phyloP scores from a whole-genome alignment of 805 yeast species.

The Pichia membranifaciens region DNA sequence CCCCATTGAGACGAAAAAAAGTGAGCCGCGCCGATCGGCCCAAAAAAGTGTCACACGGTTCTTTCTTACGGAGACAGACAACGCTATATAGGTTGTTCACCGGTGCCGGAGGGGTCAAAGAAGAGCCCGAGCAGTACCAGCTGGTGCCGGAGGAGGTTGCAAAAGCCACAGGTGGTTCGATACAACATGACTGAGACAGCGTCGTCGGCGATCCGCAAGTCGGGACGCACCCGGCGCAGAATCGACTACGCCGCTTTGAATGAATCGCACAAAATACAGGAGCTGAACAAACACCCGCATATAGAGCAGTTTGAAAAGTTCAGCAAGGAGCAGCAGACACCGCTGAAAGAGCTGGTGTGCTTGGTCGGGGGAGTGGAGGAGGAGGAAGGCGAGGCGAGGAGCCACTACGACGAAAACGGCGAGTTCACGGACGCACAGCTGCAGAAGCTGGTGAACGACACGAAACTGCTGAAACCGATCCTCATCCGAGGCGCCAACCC shows the following conservation, averaged over 20 bases:
- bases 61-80: no score
- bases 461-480: conserved; percentile 29
- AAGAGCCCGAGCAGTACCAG: no score
- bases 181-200: neutral
- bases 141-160: neutral
- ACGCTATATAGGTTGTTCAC: no score
- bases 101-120: neutral
- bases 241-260: conserved; percentile 78
- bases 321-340: neutral
- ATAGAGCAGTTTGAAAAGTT: conserved; percentile 28
- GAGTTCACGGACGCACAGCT: conserved; percentile 24
- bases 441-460: conserved; percentile 21
- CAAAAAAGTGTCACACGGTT: no score
- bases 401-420: conserved; percentile 8
- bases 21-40: no score
- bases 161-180: neutral
- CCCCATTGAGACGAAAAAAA: no score
- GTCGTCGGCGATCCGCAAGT: neutral
- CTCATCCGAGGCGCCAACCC: conserved; percentile 27
- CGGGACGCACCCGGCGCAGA: conserved; percentile 31
- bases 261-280: conserved; percentile 55
- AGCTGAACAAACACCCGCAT: conserved; percentile 56
- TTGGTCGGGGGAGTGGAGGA: conserved; percentile 14
- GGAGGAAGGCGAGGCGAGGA: conserved; percentile 18
- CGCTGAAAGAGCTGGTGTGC: conserved; percentile 22